Conservation (phyloP, 768 basidiomycete species). For the Trametes cubensis region DNA sequence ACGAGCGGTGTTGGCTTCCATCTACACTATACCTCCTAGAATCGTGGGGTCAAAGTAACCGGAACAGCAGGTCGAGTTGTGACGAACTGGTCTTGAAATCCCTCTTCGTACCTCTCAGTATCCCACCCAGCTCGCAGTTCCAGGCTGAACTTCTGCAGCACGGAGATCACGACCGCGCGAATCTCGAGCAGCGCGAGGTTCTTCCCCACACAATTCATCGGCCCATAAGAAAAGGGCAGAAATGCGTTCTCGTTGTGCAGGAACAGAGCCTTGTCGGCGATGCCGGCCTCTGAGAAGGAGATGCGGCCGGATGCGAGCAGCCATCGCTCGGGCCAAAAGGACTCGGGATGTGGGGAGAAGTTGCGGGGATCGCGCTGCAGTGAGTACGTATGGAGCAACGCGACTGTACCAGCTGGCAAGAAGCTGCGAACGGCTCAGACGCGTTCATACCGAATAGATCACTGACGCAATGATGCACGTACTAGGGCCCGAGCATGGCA, state of each 20-base stretch:
- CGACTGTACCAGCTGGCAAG: conserved; percentile 29
- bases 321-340: conserved; percentile 49
- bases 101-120: conserved; percentile 30
- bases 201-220: conserved; percentile 53
- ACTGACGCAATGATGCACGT: conserved; percentile 1
- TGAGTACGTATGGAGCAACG: conserved; percentile 43
- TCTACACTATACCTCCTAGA: neutral
- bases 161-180: conserved; percentile 33
- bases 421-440: conserved; percentile 6
- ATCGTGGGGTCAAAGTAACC: conserved; percentile 11
- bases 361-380: conserved; percentile 49
- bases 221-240: conserved; percentile 50
- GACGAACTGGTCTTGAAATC: conserved; percentile 36
- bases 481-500: conserved; percentile 40
- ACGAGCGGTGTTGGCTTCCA: too few species aligned
- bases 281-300: conserved; percentile 4
- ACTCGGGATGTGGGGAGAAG: conserved; percentile 45
- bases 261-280: conserved; percentile 1
- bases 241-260: conserved; percentile 37
- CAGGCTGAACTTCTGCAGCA: conserved; percentile 40
- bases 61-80: conserved; percentile 32
- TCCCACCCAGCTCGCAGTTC: conserved; percentile 35
- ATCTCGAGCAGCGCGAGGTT: conserved; percentile 44
- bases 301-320: conserved; percentile 27
- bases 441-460: neutral